phyloP scores from a whole-genome alignment of 2,329 filamentous ascomycete species.

The Xylaria sp. region DNA sequence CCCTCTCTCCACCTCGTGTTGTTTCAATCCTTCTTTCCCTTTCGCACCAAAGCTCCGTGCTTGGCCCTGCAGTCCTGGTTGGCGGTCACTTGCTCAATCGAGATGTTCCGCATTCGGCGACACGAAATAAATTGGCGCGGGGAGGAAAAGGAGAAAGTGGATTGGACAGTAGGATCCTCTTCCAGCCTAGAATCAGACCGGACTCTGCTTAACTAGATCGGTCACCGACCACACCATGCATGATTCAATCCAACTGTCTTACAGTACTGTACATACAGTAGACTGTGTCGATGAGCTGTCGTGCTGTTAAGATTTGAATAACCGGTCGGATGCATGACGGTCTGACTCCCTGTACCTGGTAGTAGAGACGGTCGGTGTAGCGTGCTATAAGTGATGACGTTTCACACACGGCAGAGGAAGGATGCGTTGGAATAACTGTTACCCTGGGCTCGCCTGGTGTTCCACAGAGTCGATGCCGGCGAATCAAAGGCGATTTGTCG shows the following conservation, averaged over 20 bases:
- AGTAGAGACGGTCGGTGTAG: no score
- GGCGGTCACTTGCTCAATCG: constrained; percentile 19
- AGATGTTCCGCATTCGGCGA: constrained; percentile 18
- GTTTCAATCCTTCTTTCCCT: background rate
- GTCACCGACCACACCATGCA: background rate
- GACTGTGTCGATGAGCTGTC: background rate
- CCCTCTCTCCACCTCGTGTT: no score
- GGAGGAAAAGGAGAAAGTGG: background rate
- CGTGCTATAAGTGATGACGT: no score
- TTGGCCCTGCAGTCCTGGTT: constrained; percentile 24
- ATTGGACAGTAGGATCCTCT: background rate
- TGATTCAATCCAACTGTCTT: background rate
- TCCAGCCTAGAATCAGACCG: background rate
- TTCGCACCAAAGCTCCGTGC: background rate
- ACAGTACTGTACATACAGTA: background rate
- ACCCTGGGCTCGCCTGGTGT: no score
- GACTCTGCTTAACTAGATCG: background rate
- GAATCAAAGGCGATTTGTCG: background rate
- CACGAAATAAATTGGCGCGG: background rate
- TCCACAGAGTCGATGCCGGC: background rate
- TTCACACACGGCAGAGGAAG: no score
- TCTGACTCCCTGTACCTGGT: no score
- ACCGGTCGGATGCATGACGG: background rate
- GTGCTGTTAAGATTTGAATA: background rate
- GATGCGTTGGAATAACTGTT: no score